Evolutionary conservation across 1,139 yeast genomes (phyloP), one percentile per base, ranked within the genome.

Genomic region (Diutina scorzettiae): DNA sequence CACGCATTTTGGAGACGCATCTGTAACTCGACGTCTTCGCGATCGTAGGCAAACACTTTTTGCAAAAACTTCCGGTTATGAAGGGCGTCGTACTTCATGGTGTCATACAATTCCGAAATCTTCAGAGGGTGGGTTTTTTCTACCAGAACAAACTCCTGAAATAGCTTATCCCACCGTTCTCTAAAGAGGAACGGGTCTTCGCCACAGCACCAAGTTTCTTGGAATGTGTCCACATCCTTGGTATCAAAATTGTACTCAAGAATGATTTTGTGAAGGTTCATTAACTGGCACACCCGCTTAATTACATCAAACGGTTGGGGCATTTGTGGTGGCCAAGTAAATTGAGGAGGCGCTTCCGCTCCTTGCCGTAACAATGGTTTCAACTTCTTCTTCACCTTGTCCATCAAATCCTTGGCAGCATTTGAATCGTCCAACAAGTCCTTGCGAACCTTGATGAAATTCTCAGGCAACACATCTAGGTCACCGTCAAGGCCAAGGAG

Each of bases 271-370:
- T 91, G 97, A 59, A 83, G 89, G 58, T 81, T 86, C 98, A 93
- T 91, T 53, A 93, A 70, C 54, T 87, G 96, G 41, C 94, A 95
- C 27, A 93, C 98, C 48, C 96, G 70, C 54, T 85, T 83, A 52
- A 93, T 82, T 9, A 93, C 98, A 42, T 81, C 76, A 59, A 86
- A 89, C 1, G 99, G 99, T 57, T 91, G 94, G 0, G 98, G 98
- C 83, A 91, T 87, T 55, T 87, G 86, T 14, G 93, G 86, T 2
- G 99, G 98, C 99, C 99, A 93, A 0, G 98, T 85, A 60, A 93
- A 93, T 56, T 91, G 96, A 1, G 95, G 87, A n/a, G 98, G 98
- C 0, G 97, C 96, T 53, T 87, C 95, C 45, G 89, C 85, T 2
- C 98, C 98, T 60, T 89, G 91, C 60, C 99, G 76, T 43, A 93